Base-by-base conservation (phyloP, 2,329 filamentous ascomycete species). In the Colletotrichum endophyticum region DNA sequence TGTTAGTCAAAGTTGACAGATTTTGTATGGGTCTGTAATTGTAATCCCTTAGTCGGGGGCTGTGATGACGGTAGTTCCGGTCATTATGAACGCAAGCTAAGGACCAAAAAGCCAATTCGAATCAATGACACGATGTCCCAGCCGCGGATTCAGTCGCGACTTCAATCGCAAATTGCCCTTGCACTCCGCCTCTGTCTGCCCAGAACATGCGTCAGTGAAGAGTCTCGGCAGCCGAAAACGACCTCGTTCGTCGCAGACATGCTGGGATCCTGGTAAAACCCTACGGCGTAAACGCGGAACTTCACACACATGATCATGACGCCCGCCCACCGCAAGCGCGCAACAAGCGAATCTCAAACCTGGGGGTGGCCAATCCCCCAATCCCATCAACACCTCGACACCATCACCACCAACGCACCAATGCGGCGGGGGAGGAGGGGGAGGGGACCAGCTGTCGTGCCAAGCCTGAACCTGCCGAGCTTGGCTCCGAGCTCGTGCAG, bases 401-500 rank as follows among this genome's bases (percentile, higher is more conserved):
- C 59, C 34, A 34, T 69, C 39, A 32, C 49, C 30, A 34, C 53
- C 30, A 36, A 73, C 64, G 73, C 64, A 64, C 57, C n/a, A 57
- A 8, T 69, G 28, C 64, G 64, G 70, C 70, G 64, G 44, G 64
- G 69, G 53, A 59, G 73, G 69, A 15, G 39, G 57, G 22, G 34
- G 69, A 39, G 22, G 39, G 63, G 27, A 32, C 57, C 70, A 69
- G 70, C 44, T 73, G 57, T 70, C 57, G 44, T 27, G 73, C 73
- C 73, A 76, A 76, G 73, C 39, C 57, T 66, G 64, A 70, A 66
- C 57, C 64, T 76, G 73, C 73, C 73, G 73, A 76, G 73, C 73
- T 76, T 73, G 73, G 73, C 73, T 32, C 73, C 73, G 73, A 76
- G 64, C 73, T 73, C 73, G 39, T 73, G 73, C 70, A 76, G 70